phyloP scores from a whole-genome alignment of 352 stramenopile genomes.

The Phytophthora pseudosyringae region DNA sequence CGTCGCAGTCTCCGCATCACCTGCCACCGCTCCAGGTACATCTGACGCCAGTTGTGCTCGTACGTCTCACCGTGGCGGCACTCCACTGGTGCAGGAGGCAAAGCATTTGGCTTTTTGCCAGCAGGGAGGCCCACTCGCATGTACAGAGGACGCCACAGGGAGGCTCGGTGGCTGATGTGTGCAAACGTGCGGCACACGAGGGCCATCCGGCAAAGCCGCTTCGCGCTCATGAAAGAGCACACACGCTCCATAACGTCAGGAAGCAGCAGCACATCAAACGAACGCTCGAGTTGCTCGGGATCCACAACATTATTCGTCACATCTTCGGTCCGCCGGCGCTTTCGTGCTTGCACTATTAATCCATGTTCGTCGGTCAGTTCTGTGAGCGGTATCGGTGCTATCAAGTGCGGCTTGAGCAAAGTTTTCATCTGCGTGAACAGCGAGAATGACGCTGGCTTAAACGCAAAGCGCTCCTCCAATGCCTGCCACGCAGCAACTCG shows the following conservation, averaged over 20 bases:
- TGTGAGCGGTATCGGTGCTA: slow-evolving; percentile 11
- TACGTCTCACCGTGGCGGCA: slow-evolving; percentile 43
- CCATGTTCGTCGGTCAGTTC: slow-evolving; percentile 19
- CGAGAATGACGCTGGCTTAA: slow-evolving; percentile 8
- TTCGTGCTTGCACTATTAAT: slow-evolving; percentile 10
- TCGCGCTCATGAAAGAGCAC: slow-evolving; percentile 75
- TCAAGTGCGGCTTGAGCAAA: slow-evolving; percentile 38
- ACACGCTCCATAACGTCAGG: slow-evolving; percentile 74
- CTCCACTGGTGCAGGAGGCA: slow-evolving; percentile 15
- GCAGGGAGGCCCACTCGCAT: slow-evolving; percentile 16
- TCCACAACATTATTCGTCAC: slow-evolving; percentile 10
- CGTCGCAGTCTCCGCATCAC: slow-evolving; percentile 33
- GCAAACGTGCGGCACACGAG: slow-evolving; percentile 60
- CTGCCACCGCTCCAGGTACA: slow-evolving; percentile 39
- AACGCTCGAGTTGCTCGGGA: slow-evolving; percentile 46
- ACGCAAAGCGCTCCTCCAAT: slow-evolving; percentile 5
- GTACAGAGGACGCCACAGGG: slow-evolving; percentile 58
- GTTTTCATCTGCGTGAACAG: slow-evolving; percentile 36
- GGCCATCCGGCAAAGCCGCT: slow-evolving; percentile 66
- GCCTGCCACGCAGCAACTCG: slow-evolving; percentile 19
- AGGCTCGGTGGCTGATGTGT: slow-evolving; percentile 35
- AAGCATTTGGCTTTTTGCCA: slow-evolving; percentile 8
- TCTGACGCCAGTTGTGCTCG: slow-evolving; percentile 41
- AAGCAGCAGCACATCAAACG: slow-evolving; percentile 57
- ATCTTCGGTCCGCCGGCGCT: slow-evolving; percentile 23